Evolutionary conservation across 2,329 filamentous ascomycete species (phyloP), one percentile per base, ranked within the genome.

Genomic region (Xylaria hypoxylon): DNA sequence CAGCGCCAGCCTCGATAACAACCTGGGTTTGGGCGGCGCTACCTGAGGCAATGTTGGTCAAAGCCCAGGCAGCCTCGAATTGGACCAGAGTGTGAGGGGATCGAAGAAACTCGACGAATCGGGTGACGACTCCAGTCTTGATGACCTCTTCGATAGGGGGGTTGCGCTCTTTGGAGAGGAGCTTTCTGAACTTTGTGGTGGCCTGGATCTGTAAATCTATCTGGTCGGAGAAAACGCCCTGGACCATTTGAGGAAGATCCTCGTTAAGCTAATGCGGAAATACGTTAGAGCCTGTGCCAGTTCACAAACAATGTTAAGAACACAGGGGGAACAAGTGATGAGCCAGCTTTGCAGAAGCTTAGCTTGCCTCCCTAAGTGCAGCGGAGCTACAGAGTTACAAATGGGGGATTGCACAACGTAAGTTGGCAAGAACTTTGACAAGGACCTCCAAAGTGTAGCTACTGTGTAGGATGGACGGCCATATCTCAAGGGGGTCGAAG

Each of bases 71-170:
- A 76, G 96, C 96, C 86, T 99, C 96, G 79, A 99, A 99, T 82
- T 99, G 96, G 63, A 99, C 96, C 55, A 99, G 88, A 38, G 96
- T 98, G 82, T 99, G 96, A 71, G 96, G 96, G 62, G 96, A 99
- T 79, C 93, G 92, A 68, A 99, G 90, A 83, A 99, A 99, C 82
- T 97, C 94, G 81, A 99, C 96, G 78, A 99, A 99, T 78, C 96
- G 92, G 85, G 90, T 91, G 73, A 99, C 96, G 71, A 99, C 96
- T 77, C 96, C 96, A 66, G 96, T 98, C 87, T 98, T 97, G 82
- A 99, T 99, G 74, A 99, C 96, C 79, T 96, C 94, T 85, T 99
- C 96, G 79, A 99, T 99, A 51, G 96, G 96, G 52, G 96, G 96
- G 85, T 99, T 99, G 78, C 96, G 93, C 86, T 99, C 96, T 85